Conservation (phyloP, 1,139 yeast species). For the Candida tetrigidarum region DNA sequence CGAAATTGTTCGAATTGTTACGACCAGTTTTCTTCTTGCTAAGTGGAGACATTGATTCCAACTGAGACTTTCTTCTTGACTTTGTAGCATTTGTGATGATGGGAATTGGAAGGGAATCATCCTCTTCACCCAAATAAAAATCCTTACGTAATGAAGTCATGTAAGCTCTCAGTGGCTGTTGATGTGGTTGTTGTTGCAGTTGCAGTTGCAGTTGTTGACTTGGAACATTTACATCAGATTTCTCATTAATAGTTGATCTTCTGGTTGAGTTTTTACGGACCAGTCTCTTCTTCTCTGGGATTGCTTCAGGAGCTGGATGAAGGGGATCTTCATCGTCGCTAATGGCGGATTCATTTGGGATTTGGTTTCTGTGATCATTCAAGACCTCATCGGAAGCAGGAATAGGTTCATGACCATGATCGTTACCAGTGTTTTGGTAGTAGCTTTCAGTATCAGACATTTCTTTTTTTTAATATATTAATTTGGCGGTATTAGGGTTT, state of each 20-base stretch:
- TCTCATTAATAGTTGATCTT: conserved; percentile 9
- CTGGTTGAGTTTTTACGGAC: conserved; percentile 9
- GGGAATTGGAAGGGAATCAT: conserved; percentile 11
- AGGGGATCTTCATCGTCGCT: conserved; percentile 14
- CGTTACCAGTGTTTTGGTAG: conserved; percentile 36
- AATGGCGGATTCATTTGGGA: conserved; percentile 31
- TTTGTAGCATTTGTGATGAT: conserved; percentile 11
- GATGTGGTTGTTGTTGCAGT: too few species aligned
- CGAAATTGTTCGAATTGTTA: conserved; percentile 24
- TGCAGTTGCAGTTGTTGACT: conserved; percentile 7
- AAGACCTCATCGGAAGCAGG: conserved; percentile 51
- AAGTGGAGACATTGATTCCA: conserved; percentile 21
- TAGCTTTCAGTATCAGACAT: conserved; percentile 55
- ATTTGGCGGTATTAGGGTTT: too few species aligned
- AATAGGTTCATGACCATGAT: conserved; percentile 25
- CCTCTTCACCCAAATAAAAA: conserved; percentile 17
- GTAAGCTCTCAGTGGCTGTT: conserved; percentile 9
- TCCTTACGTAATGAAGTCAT: conserved; percentile 19
- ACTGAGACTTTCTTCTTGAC: conserved; percentile 30
- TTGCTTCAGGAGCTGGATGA: conserved; percentile 3
- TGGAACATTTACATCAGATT: conserved; percentile 9
- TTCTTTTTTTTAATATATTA: not conserved
- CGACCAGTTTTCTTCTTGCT: conserved; percentile 14
- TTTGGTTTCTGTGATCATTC: conserved; percentile 58
- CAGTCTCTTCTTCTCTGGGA: conserved; percentile 3